Conservation (phyloP, 495 filamentous ascomycete genomes). For the Aspergillus homomorphus region DNA sequence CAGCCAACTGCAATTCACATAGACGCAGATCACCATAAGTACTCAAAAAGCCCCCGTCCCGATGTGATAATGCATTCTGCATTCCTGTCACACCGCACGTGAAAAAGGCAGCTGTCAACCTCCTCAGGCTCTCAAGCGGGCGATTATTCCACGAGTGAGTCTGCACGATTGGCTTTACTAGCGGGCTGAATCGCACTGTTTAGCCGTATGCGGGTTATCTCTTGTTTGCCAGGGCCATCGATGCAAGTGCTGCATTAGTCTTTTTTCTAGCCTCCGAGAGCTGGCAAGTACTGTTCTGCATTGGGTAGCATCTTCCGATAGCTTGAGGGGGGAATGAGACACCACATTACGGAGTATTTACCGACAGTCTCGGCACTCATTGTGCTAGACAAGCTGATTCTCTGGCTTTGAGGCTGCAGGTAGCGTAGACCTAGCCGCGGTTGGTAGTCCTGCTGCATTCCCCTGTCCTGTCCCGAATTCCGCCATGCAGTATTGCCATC, state of each 20-base stretch:
- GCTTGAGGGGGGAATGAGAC: neutral
- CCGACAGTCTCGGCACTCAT: neutral
- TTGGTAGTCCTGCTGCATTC: neutral
- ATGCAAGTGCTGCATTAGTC: slow-evolving; percentile 2
- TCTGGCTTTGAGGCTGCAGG: neutral
- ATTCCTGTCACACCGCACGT: slow-evolving; percentile 5
- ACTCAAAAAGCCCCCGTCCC: neutral
- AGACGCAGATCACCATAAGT: neutral
- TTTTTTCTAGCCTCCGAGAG: neutral
- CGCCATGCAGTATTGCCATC: neutral
- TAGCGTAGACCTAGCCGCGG: too few species aligned
- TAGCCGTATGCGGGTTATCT: neutral
- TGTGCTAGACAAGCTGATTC: neutral
- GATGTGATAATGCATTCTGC: slow-evolving; percentile 4
- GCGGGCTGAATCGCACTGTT: too few species aligned
- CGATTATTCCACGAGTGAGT: slow-evolving; percentile 1
- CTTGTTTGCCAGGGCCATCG: neutral
- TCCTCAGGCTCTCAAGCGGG: neutral
- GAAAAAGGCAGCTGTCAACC: neutral
- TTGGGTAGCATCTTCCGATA: neutral
- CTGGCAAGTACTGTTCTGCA: neutral
- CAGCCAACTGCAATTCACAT: neutral
- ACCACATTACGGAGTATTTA: neutral
- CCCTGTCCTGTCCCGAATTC: neutral
- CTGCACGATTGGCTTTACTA: neutral